phyloP scores from a whole-genome alignment of 1,284 basidiomycete species.

The Ganoderma lucidum region DNA sequence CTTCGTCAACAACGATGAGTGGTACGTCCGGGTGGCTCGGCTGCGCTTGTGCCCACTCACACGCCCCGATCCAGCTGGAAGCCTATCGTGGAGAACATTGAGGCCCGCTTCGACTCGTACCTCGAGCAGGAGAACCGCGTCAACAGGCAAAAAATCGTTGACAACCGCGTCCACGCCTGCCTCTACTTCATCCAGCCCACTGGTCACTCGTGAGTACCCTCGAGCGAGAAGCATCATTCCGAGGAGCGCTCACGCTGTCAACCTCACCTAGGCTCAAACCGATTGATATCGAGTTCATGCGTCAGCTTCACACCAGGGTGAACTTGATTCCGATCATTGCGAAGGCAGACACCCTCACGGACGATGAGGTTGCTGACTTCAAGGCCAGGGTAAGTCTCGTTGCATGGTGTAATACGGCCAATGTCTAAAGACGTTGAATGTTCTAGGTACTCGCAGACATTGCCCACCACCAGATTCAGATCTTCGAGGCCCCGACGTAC shows the following conservation, averaged over 20 bases:
- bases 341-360: constrained; percentile 95
- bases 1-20: constrained; percentile 98
- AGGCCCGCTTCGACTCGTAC: constrained; percentile 95
- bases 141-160: constrained; percentile 86
- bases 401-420: neutral
- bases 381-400: constrained; percentile 79
- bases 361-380: constrained; percentile 92
- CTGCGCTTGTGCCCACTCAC: constrained; percentile 5
- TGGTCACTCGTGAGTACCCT: constrained; percentile 87
- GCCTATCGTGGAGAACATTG: constrained; percentile 97
- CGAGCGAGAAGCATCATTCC: neutral
- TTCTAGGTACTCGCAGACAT: constrained; percentile 89
- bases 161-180: constrained; percentile 93
- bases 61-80: constrained; percentile 78
- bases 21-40: constrained; percentile 54
- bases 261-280: constrained; percentile 79
- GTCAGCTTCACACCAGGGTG: constrained; percentile 93
- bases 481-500: constrained; percentile 95
- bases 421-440: neutral
- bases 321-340: constrained; percentile 98
- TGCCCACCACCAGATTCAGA: constrained; percentile 91
- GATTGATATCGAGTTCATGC: constrained; percentile 98
- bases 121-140: constrained; percentile 98
- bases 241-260: constrained; percentile 11
- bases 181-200: constrained; percentile 98